phyloP scores from a whole-genome alignment of 805 yeast species.

The Kodamaea fukazawae region DNA sequence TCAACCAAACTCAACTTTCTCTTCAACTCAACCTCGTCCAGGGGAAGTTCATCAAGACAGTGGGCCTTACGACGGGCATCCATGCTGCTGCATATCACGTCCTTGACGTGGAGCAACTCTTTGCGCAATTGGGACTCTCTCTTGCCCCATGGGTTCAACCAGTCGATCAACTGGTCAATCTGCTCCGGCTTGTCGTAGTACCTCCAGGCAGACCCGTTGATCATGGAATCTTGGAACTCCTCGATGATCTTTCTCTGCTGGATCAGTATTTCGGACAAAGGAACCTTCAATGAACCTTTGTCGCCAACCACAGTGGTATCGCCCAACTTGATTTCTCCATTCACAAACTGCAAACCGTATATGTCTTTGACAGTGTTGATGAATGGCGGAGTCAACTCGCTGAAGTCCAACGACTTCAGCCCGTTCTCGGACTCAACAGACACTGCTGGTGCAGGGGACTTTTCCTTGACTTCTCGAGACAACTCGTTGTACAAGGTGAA shows the following conservation, averaged over 20 bases:
- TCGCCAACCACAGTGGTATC: conserved; percentile 11
- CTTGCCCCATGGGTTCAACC: conserved; percentile 74
- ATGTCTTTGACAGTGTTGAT: conserved; percentile 25
- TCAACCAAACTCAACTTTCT: conserved; percentile 26
- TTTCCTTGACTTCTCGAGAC: neutral
- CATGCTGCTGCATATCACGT: conserved; percentile 53
- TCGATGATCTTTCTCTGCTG: conserved; percentile 62
- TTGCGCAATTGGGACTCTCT: conserved; percentile 66
- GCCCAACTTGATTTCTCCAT: conserved; percentile 15
- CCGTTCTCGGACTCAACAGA: no score
- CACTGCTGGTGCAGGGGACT: neutral
- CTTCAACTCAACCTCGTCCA: conserved; percentile 40
- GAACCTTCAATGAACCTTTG: conserved; percentile 31
- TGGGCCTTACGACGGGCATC: conserved; percentile 57
- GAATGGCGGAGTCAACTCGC: conserved; percentile 18
- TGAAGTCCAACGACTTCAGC: conserved; percentile 25
- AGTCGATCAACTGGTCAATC: conserved; percentile 51
- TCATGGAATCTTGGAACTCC: conserved; percentile 57
- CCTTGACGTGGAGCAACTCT: conserved; percentile 54
- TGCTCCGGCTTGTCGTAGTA: conserved; percentile 62
- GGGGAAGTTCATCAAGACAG: conserved; percentile 40
- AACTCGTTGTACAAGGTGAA: neutral
- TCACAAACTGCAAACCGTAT: conserved; percentile 28
- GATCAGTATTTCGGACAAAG: conserved; percentile 24
- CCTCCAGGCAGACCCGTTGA: conserved; percentile 62